Conservation (phyloP, 2,329 filamentous ascomycete genomes). For the Penicillium griseofulvum region DNA sequence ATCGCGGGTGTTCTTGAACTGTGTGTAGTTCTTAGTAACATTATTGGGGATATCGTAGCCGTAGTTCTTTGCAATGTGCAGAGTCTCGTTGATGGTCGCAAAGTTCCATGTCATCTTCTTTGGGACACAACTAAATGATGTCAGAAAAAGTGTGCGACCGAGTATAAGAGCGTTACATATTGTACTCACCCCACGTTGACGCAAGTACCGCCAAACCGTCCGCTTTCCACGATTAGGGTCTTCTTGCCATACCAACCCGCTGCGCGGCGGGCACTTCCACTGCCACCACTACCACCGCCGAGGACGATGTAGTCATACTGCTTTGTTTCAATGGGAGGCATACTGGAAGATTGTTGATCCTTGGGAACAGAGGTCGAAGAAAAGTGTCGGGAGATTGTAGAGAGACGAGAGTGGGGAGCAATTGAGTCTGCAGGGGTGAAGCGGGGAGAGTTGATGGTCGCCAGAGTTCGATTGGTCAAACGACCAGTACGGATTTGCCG, state of each 20-base stretch:
- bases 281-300: slow-evolving; percentile 54
- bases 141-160: not conserved
- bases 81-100: slow-evolving; percentile 48
- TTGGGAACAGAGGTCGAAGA: slow-evolving; percentile 27
- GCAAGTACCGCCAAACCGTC: slow-evolving; percentile 49
- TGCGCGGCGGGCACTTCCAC: slow-evolving; percentile 50
- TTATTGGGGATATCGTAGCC: slow-evolving; percentile 48
- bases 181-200: slow-evolving; percentile 54
- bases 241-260: slow-evolving; percentile 54
- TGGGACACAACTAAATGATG: slow-evolving; percentile 47
- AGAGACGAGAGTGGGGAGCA: slow-evolving; percentile 33
- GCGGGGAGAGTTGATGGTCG: slow-evolving; percentile 19
- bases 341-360: slow-evolving; percentile 30
- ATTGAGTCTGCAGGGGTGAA: slow-evolving; percentile 13
- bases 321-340: slow-evolving; percentile 48
- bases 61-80: slow-evolving; percentile 48
- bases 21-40: slow-evolving; percentile 44
- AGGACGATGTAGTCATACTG: slow-evolving; percentile 57
- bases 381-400: slow-evolving; percentile 43
- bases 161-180: not conserved
- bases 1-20: slow-evolving; percentile 51
- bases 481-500: slow-evolving; percentile 13
- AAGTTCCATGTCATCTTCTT: slow-evolving; percentile 57
- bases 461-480: slow-evolving; percentile 28
- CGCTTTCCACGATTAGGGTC: slow-evolving; percentile 51